phyloP scores from a whole-genome alignment of 2,329 filamentous ascomycete genomes.

The Aureobasidium leucospermi region DNA sequence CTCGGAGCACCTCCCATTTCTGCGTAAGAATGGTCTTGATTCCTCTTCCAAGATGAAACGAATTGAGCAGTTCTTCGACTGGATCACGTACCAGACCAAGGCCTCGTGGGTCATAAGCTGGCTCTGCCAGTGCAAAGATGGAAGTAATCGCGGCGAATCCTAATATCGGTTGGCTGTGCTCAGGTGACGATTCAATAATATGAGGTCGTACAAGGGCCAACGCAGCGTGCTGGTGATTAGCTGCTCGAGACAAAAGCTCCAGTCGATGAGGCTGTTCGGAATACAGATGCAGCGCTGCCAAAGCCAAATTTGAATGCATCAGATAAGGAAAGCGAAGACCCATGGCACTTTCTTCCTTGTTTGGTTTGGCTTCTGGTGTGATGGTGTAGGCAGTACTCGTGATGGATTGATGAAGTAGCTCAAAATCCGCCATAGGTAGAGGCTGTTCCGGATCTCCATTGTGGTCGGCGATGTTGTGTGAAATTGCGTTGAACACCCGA shows the following conservation, averaged over 20 bases:
- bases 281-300: constrained; percentile 20
- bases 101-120: neutral
- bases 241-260: constrained; percentile 11
- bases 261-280: neutral
- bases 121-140: constrained; percentile 13
- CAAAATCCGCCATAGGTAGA: constrained; percentile 18
- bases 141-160: constrained; percentile 16
- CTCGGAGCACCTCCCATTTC: neutral
- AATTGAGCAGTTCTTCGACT: constrained; percentile 1
- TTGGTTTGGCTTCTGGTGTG: neutral
- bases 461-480: constrained; percentile 5
- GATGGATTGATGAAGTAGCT: constrained; percentile 18
- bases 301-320: constrained; percentile 17
- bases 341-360: constrained; percentile 1
- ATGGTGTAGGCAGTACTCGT: constrained; percentile 14
- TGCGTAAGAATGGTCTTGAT: constrained; percentile 6
- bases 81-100: neutral
- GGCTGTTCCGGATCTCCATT: neutral
- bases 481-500: constrained; percentile 1
- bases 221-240: constrained; percentile 14
- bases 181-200: neutral
- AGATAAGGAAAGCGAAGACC: constrained; percentile 16
- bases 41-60: constrained; percentile 4
- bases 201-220: constrained; percentile 14
- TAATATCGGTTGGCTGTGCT: constrained; percentile 15